A percentile compares a stretch with the other conserved stretches of the same genome.
These are phyloP conservation scores for Syzygium malaccense DNA, from an alignment of 441 rosid genomes.

Conservation along the genomic window DNA sequence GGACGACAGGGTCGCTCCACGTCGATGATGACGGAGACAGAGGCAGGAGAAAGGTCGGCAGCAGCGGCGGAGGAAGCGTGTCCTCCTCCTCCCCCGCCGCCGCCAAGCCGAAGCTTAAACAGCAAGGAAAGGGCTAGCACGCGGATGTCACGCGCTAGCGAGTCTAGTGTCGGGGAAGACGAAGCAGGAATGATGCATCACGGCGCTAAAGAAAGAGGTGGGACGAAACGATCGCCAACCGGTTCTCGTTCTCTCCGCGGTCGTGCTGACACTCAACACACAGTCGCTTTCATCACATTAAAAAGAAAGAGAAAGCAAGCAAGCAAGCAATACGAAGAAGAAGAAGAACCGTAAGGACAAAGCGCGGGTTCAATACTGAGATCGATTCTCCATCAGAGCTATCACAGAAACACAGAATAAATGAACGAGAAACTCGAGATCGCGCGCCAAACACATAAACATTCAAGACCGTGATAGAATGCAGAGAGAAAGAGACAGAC, in stretches of 20 bases:
- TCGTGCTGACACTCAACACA: background rate
- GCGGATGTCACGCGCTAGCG: background rate
- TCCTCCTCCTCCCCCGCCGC: background rate
- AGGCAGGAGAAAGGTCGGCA: background rate
- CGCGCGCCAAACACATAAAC: background rate
- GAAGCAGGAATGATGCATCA: background rate
- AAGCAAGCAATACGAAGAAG: background rate
- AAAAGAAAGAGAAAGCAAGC: background rate
- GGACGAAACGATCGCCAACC: background rate
- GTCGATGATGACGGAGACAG: background rate
- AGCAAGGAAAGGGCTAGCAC: background rate
- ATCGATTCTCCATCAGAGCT: background rate
- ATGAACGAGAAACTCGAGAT: background rate
- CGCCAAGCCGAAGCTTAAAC: background rate
- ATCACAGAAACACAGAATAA: too few relatives aligned
- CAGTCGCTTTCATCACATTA: background rate
- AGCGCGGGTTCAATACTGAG: too few relatives aligned
- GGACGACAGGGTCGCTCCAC: background rate
- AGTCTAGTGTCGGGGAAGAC: background rate
- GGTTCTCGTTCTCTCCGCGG: background rate
- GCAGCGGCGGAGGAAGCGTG: background rate
- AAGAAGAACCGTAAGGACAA: background rate
- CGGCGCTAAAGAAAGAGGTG: background rate
- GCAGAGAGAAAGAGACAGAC: background rate
- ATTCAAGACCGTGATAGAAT: background rate